Evolutionary conservation across 1,284 basidiomycete genomes (phyloP), one percentile per base, ranked within the genome.

Genomic region (Moniliella sp.): DNA sequence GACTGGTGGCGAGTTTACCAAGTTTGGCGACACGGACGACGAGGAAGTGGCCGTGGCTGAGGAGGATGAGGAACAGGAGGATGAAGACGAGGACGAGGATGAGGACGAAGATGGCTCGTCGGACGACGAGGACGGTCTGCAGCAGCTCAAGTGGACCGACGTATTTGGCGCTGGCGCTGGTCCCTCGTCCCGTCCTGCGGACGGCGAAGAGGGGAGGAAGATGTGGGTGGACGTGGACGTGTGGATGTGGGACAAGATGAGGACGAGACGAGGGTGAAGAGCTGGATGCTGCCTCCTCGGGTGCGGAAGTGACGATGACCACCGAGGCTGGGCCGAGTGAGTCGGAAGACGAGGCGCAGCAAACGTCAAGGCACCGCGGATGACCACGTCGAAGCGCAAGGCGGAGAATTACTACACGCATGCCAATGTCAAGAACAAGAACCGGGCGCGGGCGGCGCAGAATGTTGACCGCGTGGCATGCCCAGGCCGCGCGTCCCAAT

Each of bases 61-160:
- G 3, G 41, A 43, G 5, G 46, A 42, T 11, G 42, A 39, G 3
- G 43, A 39, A 18, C 34, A 40, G 19, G 40, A 36, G 18, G 39
- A 41, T 8, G 50, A 50, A 8, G 39, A 37, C 15, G 49, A 50
- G 8, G 45, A 43, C 16, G 43, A 36, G 2, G 37, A 36, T 7
- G 45, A 46, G 1, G 43, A 41, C n/a, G 42, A 40, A 2, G 50
- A 63, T 43, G 45, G 57, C 40, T 56, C 49, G 3, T 37, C 41
- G n/a, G 41, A 43, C 13, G 46, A 43, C 27, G 48, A 41, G 4
- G 48, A 53, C 33, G 43, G 37, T 2, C 45, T 57, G 4, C 43
- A 75, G 71, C 44, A 78, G 73, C 55, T 77, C 72, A 65, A 78
- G 71, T 71, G 86, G 83, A 72, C 88, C 74, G 63, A 71, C 66